A percentile compares a stretch with the other conserved stretches of the same genome.
phyloP scores from a whole-genome alignment of 257 asterid species.

The Gentiana straminea region DNA sequence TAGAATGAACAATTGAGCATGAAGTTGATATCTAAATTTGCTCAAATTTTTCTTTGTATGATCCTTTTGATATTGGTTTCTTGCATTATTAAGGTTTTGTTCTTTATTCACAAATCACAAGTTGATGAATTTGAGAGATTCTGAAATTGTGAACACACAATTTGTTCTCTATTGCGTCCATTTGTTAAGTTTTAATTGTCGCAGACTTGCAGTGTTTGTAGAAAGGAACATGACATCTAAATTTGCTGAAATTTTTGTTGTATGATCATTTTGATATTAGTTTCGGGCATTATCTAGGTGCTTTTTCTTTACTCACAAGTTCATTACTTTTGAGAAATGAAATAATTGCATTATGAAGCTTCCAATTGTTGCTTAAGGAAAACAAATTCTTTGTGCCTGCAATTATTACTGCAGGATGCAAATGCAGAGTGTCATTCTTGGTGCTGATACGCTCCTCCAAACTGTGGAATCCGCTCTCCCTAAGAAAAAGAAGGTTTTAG shows the following conservation, averaged over 20 bases:
- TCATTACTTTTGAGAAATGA: neutral
- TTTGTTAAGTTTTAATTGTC: too few species aligned
- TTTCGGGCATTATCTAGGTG: neutral
- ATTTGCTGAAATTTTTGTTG: neutral
- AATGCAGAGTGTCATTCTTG: slow-evolving; percentile 39
- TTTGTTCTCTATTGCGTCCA: too few species aligned
- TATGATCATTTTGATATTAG: too few species aligned
- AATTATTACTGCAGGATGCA: slow-evolving; percentile 37
- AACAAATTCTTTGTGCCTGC: slow-evolving; percentile 3
- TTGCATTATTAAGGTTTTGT: neutral
- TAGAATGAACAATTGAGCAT: too few species aligned
- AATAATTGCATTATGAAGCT: slow-evolving; percentile 4
- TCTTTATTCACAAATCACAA: neutral
- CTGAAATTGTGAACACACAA: too few species aligned
- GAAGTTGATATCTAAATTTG: neutral
- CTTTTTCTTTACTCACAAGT: neutral
- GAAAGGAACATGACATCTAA: neutral
- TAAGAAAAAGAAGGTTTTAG: slow-evolving; percentile 59
- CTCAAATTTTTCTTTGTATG: neutral
- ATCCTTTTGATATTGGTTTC: neutral
- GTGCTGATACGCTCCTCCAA: slow-evolving; percentile 59
- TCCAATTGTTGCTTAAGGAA: neutral
- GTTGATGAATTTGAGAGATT: too few species aligned
- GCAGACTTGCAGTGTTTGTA: too few species aligned
- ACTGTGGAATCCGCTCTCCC: slow-evolving; percentile 69